Conservation (phyloP, 2,329 filamentous ascomycete genomes). For the Myriosclerotinia duriaeana region DNA sequence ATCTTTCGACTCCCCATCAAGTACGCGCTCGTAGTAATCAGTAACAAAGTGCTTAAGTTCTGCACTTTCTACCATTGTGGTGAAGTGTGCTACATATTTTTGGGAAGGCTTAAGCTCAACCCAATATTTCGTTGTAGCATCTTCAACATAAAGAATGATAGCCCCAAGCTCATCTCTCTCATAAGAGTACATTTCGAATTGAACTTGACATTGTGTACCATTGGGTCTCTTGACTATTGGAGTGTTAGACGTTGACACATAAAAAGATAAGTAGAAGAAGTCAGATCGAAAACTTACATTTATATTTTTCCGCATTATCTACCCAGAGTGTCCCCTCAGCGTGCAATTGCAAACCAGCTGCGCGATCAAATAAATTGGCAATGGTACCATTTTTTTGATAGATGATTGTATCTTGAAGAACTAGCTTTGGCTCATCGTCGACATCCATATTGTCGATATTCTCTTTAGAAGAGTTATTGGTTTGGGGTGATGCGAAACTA, state of each 20-base stretch:
- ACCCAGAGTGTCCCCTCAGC: conserved; percentile 21
- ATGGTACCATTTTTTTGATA: conserved; percentile 1
- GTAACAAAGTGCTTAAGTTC: conserved; percentile 23
- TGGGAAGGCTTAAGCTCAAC: conserved; percentile 20
- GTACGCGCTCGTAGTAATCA: conserved; percentile 21
- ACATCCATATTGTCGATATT: conserved; percentile 5
- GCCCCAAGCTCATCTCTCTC: conserved; percentile 20
- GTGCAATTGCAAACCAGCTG: conserved; percentile 1
- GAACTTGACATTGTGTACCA: conserved; percentile 15
- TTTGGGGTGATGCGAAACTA: neutral
- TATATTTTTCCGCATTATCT: conserved; percentile 18
- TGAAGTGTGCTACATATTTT: conserved; percentile 17
- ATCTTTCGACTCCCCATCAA: conserved; percentile 5
- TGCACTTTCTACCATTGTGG: conserved; percentile 18
- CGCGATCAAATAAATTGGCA: conserved; percentile 16
- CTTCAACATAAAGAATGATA: conserved; percentile 20
- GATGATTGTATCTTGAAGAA: conserved; percentile 20
- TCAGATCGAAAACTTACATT: conserved; percentile 11
- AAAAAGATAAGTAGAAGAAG: neutral
- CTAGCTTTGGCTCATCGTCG: conserved; percentile 13
- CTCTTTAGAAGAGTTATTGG: neutral
- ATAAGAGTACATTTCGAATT: conserved; percentile 18
- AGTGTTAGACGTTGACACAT: neutral
- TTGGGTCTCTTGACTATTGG: conserved; percentile 19
- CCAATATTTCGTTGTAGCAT: conserved; percentile 12